These are phyloP conservation scores for Verticillium zaregamsianum DNA, from an alignment of 2,329 filamentous ascomycete genomes.

Conservation along the genomic window DNA sequence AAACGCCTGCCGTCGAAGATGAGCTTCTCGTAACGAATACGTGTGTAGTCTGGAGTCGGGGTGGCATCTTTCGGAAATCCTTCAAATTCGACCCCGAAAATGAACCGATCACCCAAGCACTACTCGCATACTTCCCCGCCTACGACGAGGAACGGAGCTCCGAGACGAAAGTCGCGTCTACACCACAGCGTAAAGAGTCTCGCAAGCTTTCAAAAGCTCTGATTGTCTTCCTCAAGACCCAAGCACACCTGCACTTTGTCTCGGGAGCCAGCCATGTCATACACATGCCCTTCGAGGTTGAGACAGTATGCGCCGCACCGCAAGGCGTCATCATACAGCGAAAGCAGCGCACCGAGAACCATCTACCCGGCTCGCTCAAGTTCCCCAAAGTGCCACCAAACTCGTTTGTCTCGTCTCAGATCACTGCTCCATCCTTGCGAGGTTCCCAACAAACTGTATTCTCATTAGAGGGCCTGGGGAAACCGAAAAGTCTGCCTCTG, in stretches of 20 bases:
- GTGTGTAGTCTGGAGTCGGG: constrained; percentile 85
- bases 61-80: constrained; percentile 76
- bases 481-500: constrained; percentile 49
- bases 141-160: constrained; percentile 32
- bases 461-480: constrained; percentile 53
- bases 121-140: constrained; percentile 76
- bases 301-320: constrained; percentile 77
- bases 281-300: constrained; percentile 92
- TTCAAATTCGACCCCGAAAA: constrained; percentile 86
- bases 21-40: constrained; percentile 73
- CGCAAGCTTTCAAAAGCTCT: constrained; percentile 60
- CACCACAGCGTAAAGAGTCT: constrained; percentile 7
- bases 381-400: constrained; percentile 68
- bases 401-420: constrained; percentile 73
- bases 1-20: constrained; percentile 55
- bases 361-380: constrained; percentile 48
- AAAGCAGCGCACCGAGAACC: constrained; percentile 54
- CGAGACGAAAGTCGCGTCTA: constrained; percentile 6
- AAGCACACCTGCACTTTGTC: constrained; percentile 90
- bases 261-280: constrained; percentile 83
- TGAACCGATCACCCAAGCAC: constrained; percentile 78
- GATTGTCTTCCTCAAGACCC: constrained; percentile 86
- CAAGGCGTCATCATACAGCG: constrained; percentile 83
- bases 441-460: constrained; percentile 48
- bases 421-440: constrained; percentile 45